phyloP scores from a whole-genome alignment of 2,329 filamentous ascomycete species.

The Aspergillus fructus region DNA sequence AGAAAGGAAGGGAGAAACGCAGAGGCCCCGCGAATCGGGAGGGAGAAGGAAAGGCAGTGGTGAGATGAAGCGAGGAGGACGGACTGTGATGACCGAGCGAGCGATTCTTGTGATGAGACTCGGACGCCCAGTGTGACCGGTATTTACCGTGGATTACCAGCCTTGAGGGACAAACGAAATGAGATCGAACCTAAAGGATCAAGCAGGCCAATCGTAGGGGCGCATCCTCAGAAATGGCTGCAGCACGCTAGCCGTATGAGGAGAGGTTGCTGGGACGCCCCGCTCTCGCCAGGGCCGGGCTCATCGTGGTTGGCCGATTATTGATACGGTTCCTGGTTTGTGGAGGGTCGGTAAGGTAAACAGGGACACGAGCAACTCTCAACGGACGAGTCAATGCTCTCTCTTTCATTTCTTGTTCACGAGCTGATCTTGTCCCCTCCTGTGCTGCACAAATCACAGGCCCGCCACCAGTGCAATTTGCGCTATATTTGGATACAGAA shows the following conservation, averaged over 20 bases:
- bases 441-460: background rate
- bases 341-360: slow-evolving; percentile 13
- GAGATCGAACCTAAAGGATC: slow-evolving; percentile 13
- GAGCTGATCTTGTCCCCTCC: no score
- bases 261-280: background rate
- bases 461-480: background rate
- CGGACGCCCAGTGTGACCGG: slow-evolving; percentile 5
- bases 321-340: slow-evolving; percentile 26
- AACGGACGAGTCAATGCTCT: no score
- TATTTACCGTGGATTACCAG: slow-evolving; percentile 16
- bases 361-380: background rate
- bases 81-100: background rate
- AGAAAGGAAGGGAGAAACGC: slow-evolving; percentile 12
- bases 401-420: no score
- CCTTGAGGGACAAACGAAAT: slow-evolving; percentile 20
- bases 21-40: slow-evolving; percentile 3
- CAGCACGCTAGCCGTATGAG: slow-evolving; percentile 6
- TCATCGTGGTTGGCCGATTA: background rate
- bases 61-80: slow-evolving; percentile 3
- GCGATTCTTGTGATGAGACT: slow-evolving; percentile 2
- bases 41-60: background rate
- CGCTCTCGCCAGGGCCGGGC: background rate
- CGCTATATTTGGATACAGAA: slow-evolving; percentile 7
- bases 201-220: slow-evolving; percentile 17
- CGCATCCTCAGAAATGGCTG: background rate